Evolutionary conservation across 805 yeast species (phyloP), one percentile per base, ranked within the genome.

Genomic region (Zygotorulaspora sp.): DNA sequence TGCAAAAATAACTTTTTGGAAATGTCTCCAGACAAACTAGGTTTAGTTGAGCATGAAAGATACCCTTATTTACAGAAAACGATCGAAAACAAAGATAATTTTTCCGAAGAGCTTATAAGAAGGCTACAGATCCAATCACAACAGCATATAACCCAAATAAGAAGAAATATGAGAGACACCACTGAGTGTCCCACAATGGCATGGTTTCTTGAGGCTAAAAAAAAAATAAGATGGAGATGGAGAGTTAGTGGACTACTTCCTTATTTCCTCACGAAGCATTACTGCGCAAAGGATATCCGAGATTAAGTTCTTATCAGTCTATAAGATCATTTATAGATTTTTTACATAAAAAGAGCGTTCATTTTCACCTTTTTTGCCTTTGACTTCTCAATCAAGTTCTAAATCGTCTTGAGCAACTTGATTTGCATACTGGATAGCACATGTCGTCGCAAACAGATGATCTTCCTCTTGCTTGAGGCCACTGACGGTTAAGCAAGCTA

Each of bases 381-480:
- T 29, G 9, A 15, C n/a, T 4, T 14, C 13, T 35, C 27, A 50
- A 28, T 50, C 54, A 32, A 50, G 30, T n/a, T 45, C 47, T 29
- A 50, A 34, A 6, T 46, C 48, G n/a, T 41, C 36, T 12, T 40
- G 41, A 13, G 32, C 28, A 2, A 26, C 37, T 22, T 37, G 30
- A 6, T 42, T 40, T 16, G 46, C 42, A 31, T 37, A 58, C 12
- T 48, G 48, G 16, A 25, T 26, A 16, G 48, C 33, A 11, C 47
- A 44, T 7, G 52, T 42, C 6, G 49, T 36, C 1, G 76, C 78
- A 30, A 75, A 56, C 41, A 63, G 55, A 49, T 77, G 80, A 49
- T 77, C 83, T 44, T 75, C 68, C 21, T 68, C 67, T 45, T 75
- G 79, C 13, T 70, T 67, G 53, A 77, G 65, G 0, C 83, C 83